phyloP scores from a whole-genome alignment of 139 green algal species.

The Chlamydomonas incerta region DNA sequence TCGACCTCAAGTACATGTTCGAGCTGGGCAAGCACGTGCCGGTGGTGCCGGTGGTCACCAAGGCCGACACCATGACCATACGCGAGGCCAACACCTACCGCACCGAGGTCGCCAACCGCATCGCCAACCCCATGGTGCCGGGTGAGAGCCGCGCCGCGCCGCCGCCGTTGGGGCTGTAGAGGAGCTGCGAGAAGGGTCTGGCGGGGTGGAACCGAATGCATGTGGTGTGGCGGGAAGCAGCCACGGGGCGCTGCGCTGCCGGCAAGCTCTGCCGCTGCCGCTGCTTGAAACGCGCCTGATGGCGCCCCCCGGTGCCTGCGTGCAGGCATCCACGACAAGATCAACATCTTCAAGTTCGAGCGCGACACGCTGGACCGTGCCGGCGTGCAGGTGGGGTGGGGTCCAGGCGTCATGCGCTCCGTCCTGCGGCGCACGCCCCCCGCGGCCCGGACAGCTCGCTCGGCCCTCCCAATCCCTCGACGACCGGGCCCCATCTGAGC shows the following conservation, averaged over 20 bases:
- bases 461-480: too few species aligned
- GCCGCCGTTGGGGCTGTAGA: too few species aligned
- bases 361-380: conserved; percentile 74
- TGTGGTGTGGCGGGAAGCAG: too few species aligned
- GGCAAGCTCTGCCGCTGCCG: background rate
- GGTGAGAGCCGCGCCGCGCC: background rate
- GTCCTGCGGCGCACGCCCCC: too few species aligned
- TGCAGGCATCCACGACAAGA: conserved; percentile 65
- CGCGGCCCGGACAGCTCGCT: too few species aligned
- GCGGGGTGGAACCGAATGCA: too few species aligned
- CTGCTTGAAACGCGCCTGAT: too few species aligned
- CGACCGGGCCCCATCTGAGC: too few species aligned
- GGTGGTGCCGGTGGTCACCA: conserved; percentile 81
- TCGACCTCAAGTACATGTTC: conserved; percentile 79
- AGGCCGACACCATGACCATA: conserved; percentile 86
- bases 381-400: conserved; percentile 56
- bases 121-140: conserved; percentile 69
- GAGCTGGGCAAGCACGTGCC: conserved; percentile 72
- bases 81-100: conserved; percentile 70
- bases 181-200: too few species aligned
- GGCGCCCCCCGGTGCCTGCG: too few species aligned
- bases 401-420: too few species aligned
- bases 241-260: too few species aligned
- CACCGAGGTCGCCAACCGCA: conserved; percentile 71
- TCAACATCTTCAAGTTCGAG: conserved; percentile 85